A percentile compares a stretch with the other conserved stretches of the same genome.
Evolutionary conservation across 129 eudicot species (phyloP).

Genomic region (Ambrosia artemisiifolia): DNA sequence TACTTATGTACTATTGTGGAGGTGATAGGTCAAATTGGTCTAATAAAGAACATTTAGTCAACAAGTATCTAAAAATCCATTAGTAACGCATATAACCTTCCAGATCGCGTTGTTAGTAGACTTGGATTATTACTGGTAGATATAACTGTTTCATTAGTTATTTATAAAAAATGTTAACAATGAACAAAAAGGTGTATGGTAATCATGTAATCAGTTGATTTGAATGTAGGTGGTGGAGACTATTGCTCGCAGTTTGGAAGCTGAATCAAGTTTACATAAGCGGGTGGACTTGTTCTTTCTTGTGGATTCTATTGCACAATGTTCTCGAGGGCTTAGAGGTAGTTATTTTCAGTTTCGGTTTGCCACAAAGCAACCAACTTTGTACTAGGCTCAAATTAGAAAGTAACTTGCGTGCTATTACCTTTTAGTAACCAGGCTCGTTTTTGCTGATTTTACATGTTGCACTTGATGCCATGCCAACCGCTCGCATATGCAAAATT

Average conservation of each 20-base stretch:
- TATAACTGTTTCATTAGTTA: background rate
- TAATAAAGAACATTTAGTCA: no score
- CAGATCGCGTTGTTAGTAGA: no score
- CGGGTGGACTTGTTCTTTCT: constrained; percentile 93
- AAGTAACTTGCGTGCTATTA: background rate
- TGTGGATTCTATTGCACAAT: constrained; percentile 94
- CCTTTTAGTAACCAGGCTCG: background rate
- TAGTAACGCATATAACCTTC: no score
- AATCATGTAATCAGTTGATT: background rate
- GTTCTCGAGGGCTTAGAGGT: constrained; percentile 88
- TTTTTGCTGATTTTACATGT: background rate
- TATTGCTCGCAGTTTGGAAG: constrained; percentile 71
- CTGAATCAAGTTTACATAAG: constrained; percentile 65
- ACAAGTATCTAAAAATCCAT: no score
- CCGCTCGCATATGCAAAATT: background rate
- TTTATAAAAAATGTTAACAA: background rate
- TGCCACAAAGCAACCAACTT: background rate
- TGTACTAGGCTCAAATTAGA: background rate
- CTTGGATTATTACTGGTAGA: background rate
- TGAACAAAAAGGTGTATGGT: background rate
- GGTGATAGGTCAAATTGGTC: no score
- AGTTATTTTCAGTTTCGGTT: constrained; percentile 7
- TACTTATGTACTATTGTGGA: no score
- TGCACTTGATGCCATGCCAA: background rate
- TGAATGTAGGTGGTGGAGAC: constrained; percentile 76